These are phyloP conservation scores for Liriodendron chinense DNA, from an alignment of 164 flowering plant genomes.

Conservation along the genomic window DNA sequence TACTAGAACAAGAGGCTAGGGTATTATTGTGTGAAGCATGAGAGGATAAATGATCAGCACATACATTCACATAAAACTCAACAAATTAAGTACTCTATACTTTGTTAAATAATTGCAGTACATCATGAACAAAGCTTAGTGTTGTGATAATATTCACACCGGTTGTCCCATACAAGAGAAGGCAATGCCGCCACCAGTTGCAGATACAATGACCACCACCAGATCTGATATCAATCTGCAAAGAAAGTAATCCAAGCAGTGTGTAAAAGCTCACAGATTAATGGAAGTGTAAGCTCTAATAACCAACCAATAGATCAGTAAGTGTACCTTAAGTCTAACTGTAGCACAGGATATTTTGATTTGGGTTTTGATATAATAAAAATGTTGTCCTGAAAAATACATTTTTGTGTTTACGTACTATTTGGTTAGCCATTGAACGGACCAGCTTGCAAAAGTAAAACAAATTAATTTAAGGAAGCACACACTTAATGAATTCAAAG, in stretches of 20 bases:
- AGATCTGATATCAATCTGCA: slow-evolving; percentile 89
- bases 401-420: not conserved
- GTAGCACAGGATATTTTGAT: slow-evolving; percentile 85
- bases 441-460: not conserved
- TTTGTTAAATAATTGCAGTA: slow-evolving; percentile 9
- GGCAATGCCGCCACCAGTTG: slow-evolving; percentile 96
- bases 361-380: slow-evolving; percentile 91
- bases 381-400: slow-evolving; percentile 74
- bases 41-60: not conserved
- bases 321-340: slow-evolving; percentile 72
- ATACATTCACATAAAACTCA: no score
- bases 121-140: slow-evolving; percentile 15
- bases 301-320: not conserved
- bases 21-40: no score
- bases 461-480: not conserved
- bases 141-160: slow-evolving; percentile 37
- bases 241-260: slow-evolving; percentile 7
- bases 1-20: not conserved
- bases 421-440: not conserved
- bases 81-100: not conserved
- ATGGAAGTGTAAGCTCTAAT: not conserved
- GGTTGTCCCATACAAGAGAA: slow-evolving; percentile 98
- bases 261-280: slow-evolving; percentile 8
- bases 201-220: slow-evolving; percentile 91
- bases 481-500: not conserved